These are phyloP conservation scores for Citrus mangshanensis DNA, from an alignment of 345 rosid genomes.

Conservation along the genomic window DNA sequence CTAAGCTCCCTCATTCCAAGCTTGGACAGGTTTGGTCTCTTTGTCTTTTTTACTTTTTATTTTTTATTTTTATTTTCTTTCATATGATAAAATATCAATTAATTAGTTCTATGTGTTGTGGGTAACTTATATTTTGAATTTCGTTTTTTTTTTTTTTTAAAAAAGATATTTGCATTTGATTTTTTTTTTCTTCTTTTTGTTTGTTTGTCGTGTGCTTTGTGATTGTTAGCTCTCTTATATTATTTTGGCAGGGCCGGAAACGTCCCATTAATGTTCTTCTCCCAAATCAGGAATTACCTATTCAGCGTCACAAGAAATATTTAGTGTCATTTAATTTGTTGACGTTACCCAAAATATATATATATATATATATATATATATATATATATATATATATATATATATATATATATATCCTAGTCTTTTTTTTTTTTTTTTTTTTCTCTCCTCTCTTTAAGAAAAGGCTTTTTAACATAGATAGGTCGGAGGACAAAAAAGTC, in stretches of 20 bases:
- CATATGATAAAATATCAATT: neutral
- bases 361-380: too few species aligned
- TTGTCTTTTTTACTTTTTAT: too few species aligned
- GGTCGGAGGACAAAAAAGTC: too few species aligned
- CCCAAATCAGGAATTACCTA: neutral
- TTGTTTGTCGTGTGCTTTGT: neutral
- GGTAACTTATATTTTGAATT: neutral
- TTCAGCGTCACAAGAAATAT: neutral
- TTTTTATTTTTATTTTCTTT: neutral
- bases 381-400: too few species aligned
- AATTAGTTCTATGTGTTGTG: neutral
- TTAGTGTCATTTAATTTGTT: neutral
- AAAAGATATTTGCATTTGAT: neutral
- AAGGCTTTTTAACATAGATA: neutral
- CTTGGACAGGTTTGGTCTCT: constrained; percentile 55
- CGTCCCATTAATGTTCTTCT: neutral
- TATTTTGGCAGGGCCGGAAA: neutral
- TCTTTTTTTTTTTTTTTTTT: too few species aligned
- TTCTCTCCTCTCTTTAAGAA: neutral
- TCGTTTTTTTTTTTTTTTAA: too few species aligned
- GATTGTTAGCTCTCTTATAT: too few species aligned
- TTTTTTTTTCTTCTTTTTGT: too few species aligned
- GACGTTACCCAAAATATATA: too few species aligned
- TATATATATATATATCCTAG: too few species aligned
- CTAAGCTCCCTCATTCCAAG: constrained; percentile 50